These are phyloP conservation scores for Aspergillus heteromorphus DNA, from an alignment of 495 filamentous ascomycete species.

Conservation along the genomic window DNA sequence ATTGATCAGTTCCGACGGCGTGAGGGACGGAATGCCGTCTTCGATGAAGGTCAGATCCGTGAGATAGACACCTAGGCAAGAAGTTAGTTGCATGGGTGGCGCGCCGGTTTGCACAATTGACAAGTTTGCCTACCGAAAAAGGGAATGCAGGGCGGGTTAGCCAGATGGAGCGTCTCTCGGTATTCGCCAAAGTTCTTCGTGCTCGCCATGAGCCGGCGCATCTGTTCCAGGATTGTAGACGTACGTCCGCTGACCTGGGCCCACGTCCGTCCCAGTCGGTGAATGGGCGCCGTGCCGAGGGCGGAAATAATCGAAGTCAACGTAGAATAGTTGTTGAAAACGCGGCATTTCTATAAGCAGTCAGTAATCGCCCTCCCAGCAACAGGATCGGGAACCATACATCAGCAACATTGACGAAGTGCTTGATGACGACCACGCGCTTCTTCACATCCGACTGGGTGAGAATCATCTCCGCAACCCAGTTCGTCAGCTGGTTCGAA, in stretches of 20 bases:
- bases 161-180: slow-evolving; percentile 81
- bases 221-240: slow-evolving; percentile 70
- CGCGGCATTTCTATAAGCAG: slow-evolving; percentile 76
- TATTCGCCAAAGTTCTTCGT: slow-evolving; percentile 99
- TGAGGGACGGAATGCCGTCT: slow-evolving; percentile 93
- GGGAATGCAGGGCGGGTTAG: slow-evolving; percentile 94
- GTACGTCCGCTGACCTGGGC: slow-evolving; percentile 82
- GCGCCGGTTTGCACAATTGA: not conserved
- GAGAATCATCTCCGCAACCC: slow-evolving; percentile 99
- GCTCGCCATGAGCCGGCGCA: slow-evolving; percentile 93
- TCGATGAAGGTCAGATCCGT: slow-evolving; percentile 99
- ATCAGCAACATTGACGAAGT: slow-evolving; percentile 94
- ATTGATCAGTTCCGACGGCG: slow-evolving; percentile 93
- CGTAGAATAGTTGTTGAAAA: slow-evolving; percentile 94
- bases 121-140: slow-evolving; percentile 74
- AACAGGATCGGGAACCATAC: slow-evolving; percentile 35
- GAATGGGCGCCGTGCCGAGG: slow-evolving; percentile 86
- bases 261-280: slow-evolving; percentile 93
- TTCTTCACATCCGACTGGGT: slow-evolving; percentile 91
- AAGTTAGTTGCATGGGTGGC: not conserved
- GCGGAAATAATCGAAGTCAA: slow-evolving; percentile 98
- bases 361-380: not conserved
- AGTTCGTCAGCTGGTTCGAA: slow-evolving; percentile 97
- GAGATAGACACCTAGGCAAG: slow-evolving; percentile 79
- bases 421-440: slow-evolving; percentile 94